Evolutionary conservation across 345 rosid species (phyloP).

Genomic region (Noccaea bulbosa): DNA sequence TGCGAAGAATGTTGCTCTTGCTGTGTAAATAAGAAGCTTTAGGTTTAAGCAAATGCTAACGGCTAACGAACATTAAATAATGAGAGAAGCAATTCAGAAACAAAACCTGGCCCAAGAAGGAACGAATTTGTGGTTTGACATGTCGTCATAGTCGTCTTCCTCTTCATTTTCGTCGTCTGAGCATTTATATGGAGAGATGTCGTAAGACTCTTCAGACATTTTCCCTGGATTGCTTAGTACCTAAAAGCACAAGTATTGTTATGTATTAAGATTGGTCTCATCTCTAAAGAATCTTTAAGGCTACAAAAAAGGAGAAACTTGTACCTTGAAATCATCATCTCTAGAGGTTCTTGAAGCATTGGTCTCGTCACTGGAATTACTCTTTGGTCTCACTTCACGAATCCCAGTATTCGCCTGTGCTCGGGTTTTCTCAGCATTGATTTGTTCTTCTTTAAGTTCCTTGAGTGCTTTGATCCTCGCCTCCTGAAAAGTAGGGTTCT

Average conservation of each 20-base stretch:
- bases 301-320: slow-evolving; percentile 12
- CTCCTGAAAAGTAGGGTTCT: slow-evolving; percentile 41
- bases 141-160: slow-evolving; percentile 58
- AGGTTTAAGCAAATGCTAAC: slow-evolving; percentile 27
- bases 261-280: slow-evolving; percentile 20
- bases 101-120: slow-evolving; percentile 92
- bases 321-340: slow-evolving; percentile 61
- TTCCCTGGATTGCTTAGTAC: slow-evolving; percentile 39
- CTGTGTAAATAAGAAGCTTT: slow-evolving; percentile 49
- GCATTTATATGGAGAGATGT: slow-evolving; percentile 86
- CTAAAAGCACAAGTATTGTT: slow-evolving; percentile 41
- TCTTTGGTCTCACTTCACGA: slow-evolving; percentile 43
- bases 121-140: slow-evolving; percentile 55
- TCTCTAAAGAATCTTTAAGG: slow-evolving; percentile 7
- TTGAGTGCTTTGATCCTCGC: slow-evolving; percentile 45
- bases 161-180: slow-evolving; percentile 92
- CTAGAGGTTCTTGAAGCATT: slow-evolving; percentile 40
- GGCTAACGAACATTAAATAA: slow-evolving; percentile 15
- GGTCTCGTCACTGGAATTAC: slow-evolving; percentile 45
- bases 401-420: slow-evolving; percentile 39
- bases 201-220: slow-evolving; percentile 71
- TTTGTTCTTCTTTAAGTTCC: slow-evolving; percentile 42
- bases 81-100: slow-evolving; percentile 18
- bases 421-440: slow-evolving; percentile 43
- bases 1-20: slow-evolving; percentile 50